These are phyloP conservation scores for Fusarium praegraminearum DNA, from an alignment of 2,329 filamentous ascomycete genomes.

Conservation along the genomic window DNA sequence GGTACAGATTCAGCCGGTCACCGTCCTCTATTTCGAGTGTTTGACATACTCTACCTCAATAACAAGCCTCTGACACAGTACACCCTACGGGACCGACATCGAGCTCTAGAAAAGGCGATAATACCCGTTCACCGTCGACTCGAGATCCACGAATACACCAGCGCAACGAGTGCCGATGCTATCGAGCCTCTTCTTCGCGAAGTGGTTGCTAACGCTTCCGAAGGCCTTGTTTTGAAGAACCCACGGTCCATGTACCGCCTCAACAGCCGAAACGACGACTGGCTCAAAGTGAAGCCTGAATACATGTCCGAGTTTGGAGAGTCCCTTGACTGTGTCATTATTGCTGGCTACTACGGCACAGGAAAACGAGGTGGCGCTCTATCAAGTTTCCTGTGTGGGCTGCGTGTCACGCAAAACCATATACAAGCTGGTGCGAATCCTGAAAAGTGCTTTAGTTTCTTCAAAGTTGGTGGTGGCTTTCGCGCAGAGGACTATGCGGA, in stretches of 20 bases:
- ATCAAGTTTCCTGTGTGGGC: constrained; percentile 90
- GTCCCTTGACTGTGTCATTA: constrained; percentile 86
- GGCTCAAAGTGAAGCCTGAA: constrained; percentile 98
- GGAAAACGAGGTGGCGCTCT: constrained; percentile 85
- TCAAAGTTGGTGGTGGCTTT: constrained; percentile 97
- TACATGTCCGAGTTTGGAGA: constrained; percentile 98
- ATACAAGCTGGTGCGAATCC: constrained; percentile 69
- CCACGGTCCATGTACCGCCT: constrained; percentile 87
- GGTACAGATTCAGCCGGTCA: constrained; percentile 63
- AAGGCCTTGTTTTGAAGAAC: constrained; percentile 94
- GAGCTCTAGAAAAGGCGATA: constrained; percentile 79
- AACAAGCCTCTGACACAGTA: constrained; percentile 83
- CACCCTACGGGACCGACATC: constrained; percentile 82
- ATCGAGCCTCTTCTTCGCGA: constrained; percentile 84
- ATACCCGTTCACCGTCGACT: constrained; percentile 78
- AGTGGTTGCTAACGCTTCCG: constrained; percentile 87
- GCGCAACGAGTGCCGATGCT: constrained; percentile 74
- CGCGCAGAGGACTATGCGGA: constrained; percentile 85
- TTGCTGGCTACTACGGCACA: constrained; percentile 93
- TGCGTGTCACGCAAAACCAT: constrained; percentile 79
- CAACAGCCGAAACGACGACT: constrained; percentile 92
- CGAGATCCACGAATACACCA: constrained; percentile 81
- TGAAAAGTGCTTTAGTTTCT: constrained; percentile 92
- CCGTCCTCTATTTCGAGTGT: constrained; percentile 84
- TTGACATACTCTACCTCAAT: constrained; percentile 93